Conservation (phyloP, 148 eudicot genomes). For the Amaranthus palmeri region DNA sequence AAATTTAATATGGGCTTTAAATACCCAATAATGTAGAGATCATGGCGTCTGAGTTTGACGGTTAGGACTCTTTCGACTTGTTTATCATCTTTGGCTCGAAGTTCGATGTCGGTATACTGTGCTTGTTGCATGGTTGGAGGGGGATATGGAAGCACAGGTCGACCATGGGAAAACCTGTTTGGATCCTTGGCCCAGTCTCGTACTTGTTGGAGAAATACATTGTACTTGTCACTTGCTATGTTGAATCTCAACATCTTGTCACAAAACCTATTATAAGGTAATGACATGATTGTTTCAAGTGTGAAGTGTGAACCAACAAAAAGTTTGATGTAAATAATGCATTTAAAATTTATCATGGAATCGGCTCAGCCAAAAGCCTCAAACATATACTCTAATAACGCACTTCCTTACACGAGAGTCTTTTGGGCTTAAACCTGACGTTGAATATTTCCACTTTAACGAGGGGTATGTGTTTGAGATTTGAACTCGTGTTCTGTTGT, state of each 20-base stretch:
- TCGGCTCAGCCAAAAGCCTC: too few species aligned
- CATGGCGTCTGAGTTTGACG: conserved; percentile 4
- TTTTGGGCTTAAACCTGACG: too few species aligned
- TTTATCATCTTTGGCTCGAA: neutral
- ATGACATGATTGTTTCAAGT: too few species aligned
- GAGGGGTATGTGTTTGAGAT: too few species aligned
- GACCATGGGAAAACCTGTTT: conserved; percentile 10
- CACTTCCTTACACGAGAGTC: too few species aligned
- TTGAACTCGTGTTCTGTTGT: too few species aligned
- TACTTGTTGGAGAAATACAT: conserved; percentile 1
- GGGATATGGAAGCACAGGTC: conserved; percentile 17
- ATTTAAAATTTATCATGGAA: too few species aligned
- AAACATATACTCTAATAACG: too few species aligned
- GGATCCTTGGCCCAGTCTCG: conserved; percentile 18
- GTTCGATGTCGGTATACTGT: conserved; percentile 6
- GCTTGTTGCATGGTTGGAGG: neutral
- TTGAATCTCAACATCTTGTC: neutral
- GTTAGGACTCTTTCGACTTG: neutral
- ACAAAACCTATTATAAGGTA: neutral
- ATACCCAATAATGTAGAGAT: conserved; percentile 13
- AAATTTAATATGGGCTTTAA: too few species aligned
- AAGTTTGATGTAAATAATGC: too few species aligned
- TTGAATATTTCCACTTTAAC: too few species aligned
- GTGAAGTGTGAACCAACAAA: too few species aligned
- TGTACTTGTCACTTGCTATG: conserved; percentile 2